Evolutionary conservation across 2,329 filamentous ascomycete species (phyloP), one percentile per base, ranked within the genome.

Genomic region (Phialophora macrospora): DNA sequence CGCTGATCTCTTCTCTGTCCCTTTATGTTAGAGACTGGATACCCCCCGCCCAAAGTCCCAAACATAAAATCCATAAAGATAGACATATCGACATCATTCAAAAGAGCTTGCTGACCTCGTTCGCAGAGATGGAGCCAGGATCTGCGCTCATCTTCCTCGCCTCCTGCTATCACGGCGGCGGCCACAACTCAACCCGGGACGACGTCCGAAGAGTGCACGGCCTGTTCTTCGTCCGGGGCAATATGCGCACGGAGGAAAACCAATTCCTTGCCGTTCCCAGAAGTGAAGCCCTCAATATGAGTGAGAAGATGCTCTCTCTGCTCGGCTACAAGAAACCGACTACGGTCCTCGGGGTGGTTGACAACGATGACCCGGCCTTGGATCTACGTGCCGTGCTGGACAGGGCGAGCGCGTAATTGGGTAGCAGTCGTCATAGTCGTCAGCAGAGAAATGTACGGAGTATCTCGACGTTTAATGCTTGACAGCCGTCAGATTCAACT

Each of bases 91-190:
- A 41, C 2, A 41, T 41, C 14, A 14, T n/a, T n/a, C 17, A 17
- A 7, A 7, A 44, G 22, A 5, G 3, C 11, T 2, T 32, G 67
- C 22, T 44, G 32, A 32, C 26, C 3, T 20, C 28, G 24, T 9
- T 14, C 12, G 3, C 61, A 77, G 77, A 78, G 63, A 78, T 78
- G 76, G 66, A 73, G 20, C 71, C 75, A 9, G 77, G 77, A 2
- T 74, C 74, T 1, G 77, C 76, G 1, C 65, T 78, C n/a, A 73
- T 78, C 22, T 77, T 78, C 62, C 73, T 77, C 1, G 74, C 72
- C 2, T 71, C 74, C 4, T 71, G 68, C 20, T 77, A 73, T 28
- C 76, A 78, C 51, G 76, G 76, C 4, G 76, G 73, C 12, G 71
- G 74, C 0, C 66, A 34, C 57, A 76, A 75, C 64, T 71, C 55